A percentile compares a stretch with the other conserved stretches of the same genome.
Conservation (phyloP, 352 stramenopile species). For the Phytopythium chamaehyphon region DNA sequence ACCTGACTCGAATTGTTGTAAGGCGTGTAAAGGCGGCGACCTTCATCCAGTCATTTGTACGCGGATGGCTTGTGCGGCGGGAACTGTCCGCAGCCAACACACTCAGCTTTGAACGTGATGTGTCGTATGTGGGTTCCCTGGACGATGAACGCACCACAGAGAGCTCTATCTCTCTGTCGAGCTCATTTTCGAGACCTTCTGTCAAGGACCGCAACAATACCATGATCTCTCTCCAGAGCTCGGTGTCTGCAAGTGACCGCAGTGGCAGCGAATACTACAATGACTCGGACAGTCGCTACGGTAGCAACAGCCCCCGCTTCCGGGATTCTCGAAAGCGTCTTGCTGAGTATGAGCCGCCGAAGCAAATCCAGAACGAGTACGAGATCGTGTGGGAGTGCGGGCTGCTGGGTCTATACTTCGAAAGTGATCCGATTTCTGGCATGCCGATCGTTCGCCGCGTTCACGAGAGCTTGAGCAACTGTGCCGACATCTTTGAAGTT, state of each 20-base stretch:
- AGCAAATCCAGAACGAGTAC: conserved; percentile 75
- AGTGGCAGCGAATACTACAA: conserved; percentile 40
- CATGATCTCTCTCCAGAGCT: conserved; percentile 46
- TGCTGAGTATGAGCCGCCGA: conserved; percentile 56
- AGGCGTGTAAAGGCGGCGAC: conserved; percentile 41
- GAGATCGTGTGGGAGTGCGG: conserved; percentile 88
- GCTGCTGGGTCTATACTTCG: conserved; percentile 80
- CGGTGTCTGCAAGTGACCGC: conserved; percentile 54
- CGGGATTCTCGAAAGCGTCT: conserved; percentile 59
- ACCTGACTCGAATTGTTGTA: conserved; percentile 34
- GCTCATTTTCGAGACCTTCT: conserved; percentile 29
- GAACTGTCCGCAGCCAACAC: conserved; percentile 70
- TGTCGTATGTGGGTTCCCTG: conserved; percentile 70
- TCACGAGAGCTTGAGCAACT: conserved; percentile 85
- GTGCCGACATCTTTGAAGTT: conserved; percentile 82
- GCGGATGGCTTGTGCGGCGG: conserved; percentile 75
- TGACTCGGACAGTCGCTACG: conserved; percentile 41
- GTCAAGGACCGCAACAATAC: conserved; percentile 44
- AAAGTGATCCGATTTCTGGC: conserved; percentile 70
- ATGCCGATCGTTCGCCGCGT: conserved; percentile 87
- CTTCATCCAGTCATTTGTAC: conserved; percentile 75
- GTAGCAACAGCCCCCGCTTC: conserved; percentile 35
- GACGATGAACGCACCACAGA: conserved; percentile 43
- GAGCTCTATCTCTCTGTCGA: conserved; percentile 41
- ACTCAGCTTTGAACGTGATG: conserved; percentile 71